These are phyloP conservation scores for Tritrichomonas foetus DNA, from an alignment of 208 protist species.

Conservation along the genomic window DNA sequence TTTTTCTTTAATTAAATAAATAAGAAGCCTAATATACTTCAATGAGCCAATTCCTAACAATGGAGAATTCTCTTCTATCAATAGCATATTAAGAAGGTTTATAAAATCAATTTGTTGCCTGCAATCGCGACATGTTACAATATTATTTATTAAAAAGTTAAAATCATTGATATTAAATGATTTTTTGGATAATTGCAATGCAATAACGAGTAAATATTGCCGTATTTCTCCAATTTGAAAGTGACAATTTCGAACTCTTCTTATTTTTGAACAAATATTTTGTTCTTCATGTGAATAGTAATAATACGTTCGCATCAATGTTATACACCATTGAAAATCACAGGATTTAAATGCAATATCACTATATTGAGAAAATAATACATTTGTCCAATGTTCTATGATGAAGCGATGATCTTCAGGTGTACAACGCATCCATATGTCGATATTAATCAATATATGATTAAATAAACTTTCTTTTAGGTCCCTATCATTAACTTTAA, in stretches of 20 bases:
- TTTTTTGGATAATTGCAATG: neutral
- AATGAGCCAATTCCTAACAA: neutral
- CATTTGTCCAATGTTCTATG: neutral
- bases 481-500: neutral
- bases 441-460: conserved; percentile 11
- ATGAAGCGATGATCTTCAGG: neutral
- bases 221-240: neutral
- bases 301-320: neutral
- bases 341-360: neutral
- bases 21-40: neutral
- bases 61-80: neutral
- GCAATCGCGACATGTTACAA: neutral
- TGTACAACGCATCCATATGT: neutral
- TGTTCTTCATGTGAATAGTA: neutral
- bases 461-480: neutral
- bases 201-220: neutral
- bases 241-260: neutral
- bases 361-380: neutral
- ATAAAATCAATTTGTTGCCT: neutral
- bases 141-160: neutral
- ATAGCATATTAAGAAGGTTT: neutral
- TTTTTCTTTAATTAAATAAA: neutral
- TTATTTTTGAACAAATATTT: neutral
- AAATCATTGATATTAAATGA: neutral
- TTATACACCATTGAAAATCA: neutral